Evolutionary conservation across 2,329 filamentous ascomycete species (phyloP), one percentile per base, ranked within the genome.

Genomic region (Sphaerulina populicola): DNA sequence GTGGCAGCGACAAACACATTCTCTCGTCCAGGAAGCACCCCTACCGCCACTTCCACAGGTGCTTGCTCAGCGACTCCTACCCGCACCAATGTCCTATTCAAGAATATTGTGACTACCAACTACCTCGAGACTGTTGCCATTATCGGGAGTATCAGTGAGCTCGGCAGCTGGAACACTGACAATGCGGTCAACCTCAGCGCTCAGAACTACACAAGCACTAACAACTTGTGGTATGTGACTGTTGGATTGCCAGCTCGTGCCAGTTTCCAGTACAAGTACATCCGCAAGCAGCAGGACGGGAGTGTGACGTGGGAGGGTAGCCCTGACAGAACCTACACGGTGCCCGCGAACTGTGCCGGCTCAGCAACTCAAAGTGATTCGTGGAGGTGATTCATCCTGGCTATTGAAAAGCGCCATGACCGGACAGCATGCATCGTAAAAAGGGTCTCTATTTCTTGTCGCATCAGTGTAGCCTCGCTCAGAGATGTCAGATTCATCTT

Each of bases 41-140:
- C 52, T 14, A 51, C 59, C 4, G 56, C 60, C 14, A 56, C 58
- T 11, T 44, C 55, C 7, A 56, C 54, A 2, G 47, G 47, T 9
- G 33, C 50, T 36, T 63, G 61, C 57, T 51, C 55, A 5, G 47
- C 57, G 3, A 57, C 61, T 1, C 61, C 62, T 0, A 59, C 59
- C 6, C 42, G 59, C 21, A 62, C 60, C 4, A 71, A 77, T 0
- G 77, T 88, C 1, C 41, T 56, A 7, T 59, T 57, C 53, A 54
- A 59, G 18, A 57, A 57, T 27, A 53, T 37, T 12, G 51, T 53
- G 15, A 72, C 69, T 1, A 87, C 83, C 0, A 64, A 63, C 2
- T 78, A 64, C 35, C 83, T 83, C 3, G 74, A 87, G 63, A 80
- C 74, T 4, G 74, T 88, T 62, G 85, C 81, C 66, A 66, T 88